Evolutionary conservation across 1,139 yeast species (phyloP), one percentile per base, ranked within the genome.

Genomic region (Zhuliangozyma blackwelliae): DNA sequence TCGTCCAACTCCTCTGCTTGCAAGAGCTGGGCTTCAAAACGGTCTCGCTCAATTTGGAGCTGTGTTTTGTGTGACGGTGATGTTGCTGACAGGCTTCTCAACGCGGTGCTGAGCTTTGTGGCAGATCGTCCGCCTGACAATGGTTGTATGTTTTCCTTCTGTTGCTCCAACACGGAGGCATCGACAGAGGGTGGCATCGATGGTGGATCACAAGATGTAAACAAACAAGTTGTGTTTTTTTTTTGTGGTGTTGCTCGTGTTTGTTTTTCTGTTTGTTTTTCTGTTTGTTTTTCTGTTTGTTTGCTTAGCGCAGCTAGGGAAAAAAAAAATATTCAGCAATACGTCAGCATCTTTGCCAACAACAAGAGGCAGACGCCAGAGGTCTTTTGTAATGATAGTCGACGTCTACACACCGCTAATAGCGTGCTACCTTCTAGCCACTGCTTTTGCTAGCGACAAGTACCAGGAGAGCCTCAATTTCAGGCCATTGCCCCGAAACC

Each of bases 81-180:
- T 58, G 46, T 3, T 7, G 11, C 7, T n/a, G 27, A 10, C 27
- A 7, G 11, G 11, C 12, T 25, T 10, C 27, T 6, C 28, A 82
- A 63, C 1, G 78, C 59, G 31, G 66, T 61, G 2, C 75, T 75
- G 29, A 89, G 63, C 13, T 79, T 73, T 11, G 65, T 50, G 0
- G 81, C 95, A 0, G 92, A 77, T 34, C 92, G 66, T 2, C 97
- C 97, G 11, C 77, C 79, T 2, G 66, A 63, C 22, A 80, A 50
- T 0, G 95, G 89, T 46, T 74, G 72, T 3, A 89, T 82, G 52
- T 89, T 89, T 57, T 89, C 97, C 59, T 89, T 89, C 39, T 84
- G 82, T 20, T 65, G 63, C 53, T 87, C 95, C 29, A 88, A 64
- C 27, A 66, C 53, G 11, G 27, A 10, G 12, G 27, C 27, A 10